Evolutionary conservation across 2,329 filamentous ascomycete species (phyloP).

Genomic region (Ophiocordyceps sinensis): DNA sequence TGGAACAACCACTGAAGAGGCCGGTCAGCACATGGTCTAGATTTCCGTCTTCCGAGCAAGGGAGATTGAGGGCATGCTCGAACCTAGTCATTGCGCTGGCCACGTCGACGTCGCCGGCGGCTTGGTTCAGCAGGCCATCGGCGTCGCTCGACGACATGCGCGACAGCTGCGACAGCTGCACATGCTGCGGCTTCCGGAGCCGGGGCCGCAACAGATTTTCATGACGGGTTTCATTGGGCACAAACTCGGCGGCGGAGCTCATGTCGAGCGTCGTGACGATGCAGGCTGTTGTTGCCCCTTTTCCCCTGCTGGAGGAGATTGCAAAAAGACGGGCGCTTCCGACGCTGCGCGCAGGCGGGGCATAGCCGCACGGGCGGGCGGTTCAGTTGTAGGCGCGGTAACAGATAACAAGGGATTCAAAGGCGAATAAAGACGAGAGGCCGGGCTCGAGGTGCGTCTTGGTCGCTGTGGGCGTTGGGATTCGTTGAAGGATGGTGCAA

Average conservation of each 20-base stretch:
- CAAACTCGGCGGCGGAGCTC: slow-evolving; percentile 8
- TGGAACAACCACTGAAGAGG: slow-evolving; percentile 55
- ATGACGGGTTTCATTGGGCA: slow-evolving; percentile 12
- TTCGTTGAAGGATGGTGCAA: no score
- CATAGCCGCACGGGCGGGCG: background rate
- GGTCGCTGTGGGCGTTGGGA: no score
- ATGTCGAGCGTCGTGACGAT: background rate
- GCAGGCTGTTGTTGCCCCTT: background rate
- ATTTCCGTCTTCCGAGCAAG: no score
- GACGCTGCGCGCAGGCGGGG: background rate
- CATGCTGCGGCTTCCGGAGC: slow-evolving; percentile 33
- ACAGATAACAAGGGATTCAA: no score
- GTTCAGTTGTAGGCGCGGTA: background rate
- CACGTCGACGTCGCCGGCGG: slow-evolving; percentile 15
- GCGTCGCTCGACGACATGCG: slow-evolving; percentile 19
- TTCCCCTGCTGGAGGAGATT: background rate
- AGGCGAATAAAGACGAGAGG: no score
- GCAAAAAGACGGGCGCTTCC: background rate
- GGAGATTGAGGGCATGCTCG: no score
- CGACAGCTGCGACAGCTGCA: slow-evolving; percentile 29
- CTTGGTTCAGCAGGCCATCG: slow-evolving; percentile 18
- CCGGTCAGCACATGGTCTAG: slow-evolving; percentile 1
- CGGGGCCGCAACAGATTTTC: slow-evolving; percentile 34
- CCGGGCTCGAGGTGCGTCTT: no score
- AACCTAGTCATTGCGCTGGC: slow-evolving; percentile 28